Base-by-base conservation (phyloP, 2,329 filamentous ascomycete species). In the Neodidymelliopsis sp. region DNA sequence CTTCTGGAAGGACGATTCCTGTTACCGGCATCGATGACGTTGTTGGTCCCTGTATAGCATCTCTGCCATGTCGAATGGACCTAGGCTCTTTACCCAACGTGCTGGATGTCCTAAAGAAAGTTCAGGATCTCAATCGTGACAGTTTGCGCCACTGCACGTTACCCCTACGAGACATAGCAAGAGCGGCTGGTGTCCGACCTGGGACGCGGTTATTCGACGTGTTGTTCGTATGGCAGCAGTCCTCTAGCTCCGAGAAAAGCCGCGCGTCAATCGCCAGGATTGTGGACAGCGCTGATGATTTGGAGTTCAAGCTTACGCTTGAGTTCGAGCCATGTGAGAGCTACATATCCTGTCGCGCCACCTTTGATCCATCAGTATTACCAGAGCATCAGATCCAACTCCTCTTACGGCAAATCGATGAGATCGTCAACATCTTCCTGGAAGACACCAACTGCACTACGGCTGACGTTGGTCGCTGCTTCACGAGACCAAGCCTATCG, bases 211-310 rank as follows among this genome's bases (percentile, higher is more conserved):
- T 96, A 0, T 96, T 93, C 59, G 89, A 96, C 58, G 81, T 86
- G 0, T 75, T 96, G 0, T 87, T 96, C 61, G 86, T 92, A 0
- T 97, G 92, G 79, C 92, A 97, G 61, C 87, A 96, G 64, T 88
- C 86, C 0, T 75, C 88, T 13, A 56, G 71, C 1, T 69, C 70
- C 12, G 53, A 57, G 2, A 56, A 65, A n/a, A 35, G 40, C 10
- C 34, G 53, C 13, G 54, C 65, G 3, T 64, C 74, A 60, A 59
- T 62, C 54, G 75, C 93, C 0, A 70, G 63, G 8, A 77, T 91
- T 44, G 67, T 83, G 0, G 79, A 81, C 19, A 84, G 88, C 41
- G 71, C 80, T 4, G 92, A 97, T 65, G 82, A 83, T 16, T 76
- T 94, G 6, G 91, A 96, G 65, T 91, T 90, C 30, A 85, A 84